Percentiles rank a stretch among this genome's conserved stretches.
Conservation (phyloP, 768 basidiomycete genomes). For the Mycena indigotica region DNA sequence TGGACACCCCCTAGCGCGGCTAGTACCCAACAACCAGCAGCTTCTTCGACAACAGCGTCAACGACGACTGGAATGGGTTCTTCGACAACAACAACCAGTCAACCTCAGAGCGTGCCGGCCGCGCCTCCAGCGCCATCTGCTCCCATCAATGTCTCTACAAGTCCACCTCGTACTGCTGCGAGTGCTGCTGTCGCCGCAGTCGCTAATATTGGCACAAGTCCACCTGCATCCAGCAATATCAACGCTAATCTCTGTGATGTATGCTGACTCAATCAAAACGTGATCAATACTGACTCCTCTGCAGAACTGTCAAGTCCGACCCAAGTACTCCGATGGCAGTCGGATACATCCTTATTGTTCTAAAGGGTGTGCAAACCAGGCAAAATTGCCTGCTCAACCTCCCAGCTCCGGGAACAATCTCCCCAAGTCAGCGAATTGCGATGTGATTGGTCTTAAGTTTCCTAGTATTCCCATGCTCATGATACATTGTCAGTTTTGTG, state of each 20-base stretch:
- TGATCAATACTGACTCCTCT: slow-evolving; percentile 8
- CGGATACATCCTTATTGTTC: slow-evolving; percentile 62
- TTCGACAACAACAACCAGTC: slow-evolving; percentile 11
- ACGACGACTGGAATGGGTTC: slow-evolving; percentile 21
- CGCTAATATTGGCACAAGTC: slow-evolving; percentile 19
- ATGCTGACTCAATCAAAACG: slow-evolving; percentile 20
- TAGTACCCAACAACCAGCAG: slow-evolving; percentile 28
- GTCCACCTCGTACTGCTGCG: slow-evolving; percentile 29
- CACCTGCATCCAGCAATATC: slow-evolving; percentile 31
- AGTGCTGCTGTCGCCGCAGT: slow-evolving; percentile 22
- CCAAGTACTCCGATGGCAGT: slow-evolving; percentile 57
- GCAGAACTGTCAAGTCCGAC: slow-evolving; percentile 57
- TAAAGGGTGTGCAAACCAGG: slow-evolving; percentile 58
- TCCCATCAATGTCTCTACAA: slow-evolving; percentile 33
- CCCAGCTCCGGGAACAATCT: slow-evolving; percentile 23
- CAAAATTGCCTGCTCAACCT: slow-evolving; percentile 29
- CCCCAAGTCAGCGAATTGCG: slow-evolving; percentile 46
- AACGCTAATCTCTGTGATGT: slow-evolving; percentile 53
- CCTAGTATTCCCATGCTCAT: slow-evolving; percentile 7
- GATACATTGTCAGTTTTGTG: slow-evolving; percentile 49
- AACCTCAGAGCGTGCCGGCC: slow-evolving; percentile 20
- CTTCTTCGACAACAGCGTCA: slow-evolving; percentile 26
- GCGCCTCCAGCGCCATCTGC: slow-evolving; percentile 27
- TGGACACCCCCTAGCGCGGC: slow-evolving; percentile 25
- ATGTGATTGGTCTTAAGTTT: slow-evolving; percentile 42